Evolutionary conservation across 2,329 filamentous ascomycete genomes (phyloP), one percentile per base, ranked within the genome.

Genomic region (Trichoderma sp.): DNA sequence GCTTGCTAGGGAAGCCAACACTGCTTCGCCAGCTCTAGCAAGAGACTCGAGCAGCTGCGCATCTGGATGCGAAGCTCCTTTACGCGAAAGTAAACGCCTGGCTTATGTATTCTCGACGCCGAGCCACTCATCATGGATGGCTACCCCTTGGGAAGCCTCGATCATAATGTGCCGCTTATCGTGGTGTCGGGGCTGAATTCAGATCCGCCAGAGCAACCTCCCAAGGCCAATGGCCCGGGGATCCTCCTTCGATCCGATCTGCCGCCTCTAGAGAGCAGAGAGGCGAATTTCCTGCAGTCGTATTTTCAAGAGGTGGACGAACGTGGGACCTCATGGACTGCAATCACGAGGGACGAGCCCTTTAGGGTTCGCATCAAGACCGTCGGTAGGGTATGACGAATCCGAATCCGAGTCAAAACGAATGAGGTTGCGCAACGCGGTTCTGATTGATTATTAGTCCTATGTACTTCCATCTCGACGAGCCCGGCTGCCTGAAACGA

Each of bases 101-200:
- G 64, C 70, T 43, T 64, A 70, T 71, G 70, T 71, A 68, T 63
- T 43, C 69, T 52, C 58, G 58, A 34, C 67, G 56, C 32, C 72
- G 69, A 69, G 70, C 16, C 69, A 70, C 69, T 68, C 70, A 76
- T 74, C 71, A 96, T 96, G 92, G 91, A 96, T 80, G 91, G 87
- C 75, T 95, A 93, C 81, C 91, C 92, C 66, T 79, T 82, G 69
- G 91, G 90, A 79, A 97, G 94, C 82, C 84, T 97, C 79, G 88
- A 90, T 78, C 94, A 96, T 81, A 96, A 96, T 81, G 86, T 96
- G 75, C 95, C 95, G 43, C 86, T 97, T 68, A 82, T 98, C 70
- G 83, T 96, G 58, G 86, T 97, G 39, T 93, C 93, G 46, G 96
- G 95, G 14, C 85, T 97, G 81, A 76, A 77, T 77, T 55, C 81